Evolutionary conservation across 495 filamentous ascomycete genomes (phyloP), one percentile per base, ranked within the genome.

Genomic region (Penicillium daleae): DNA sequence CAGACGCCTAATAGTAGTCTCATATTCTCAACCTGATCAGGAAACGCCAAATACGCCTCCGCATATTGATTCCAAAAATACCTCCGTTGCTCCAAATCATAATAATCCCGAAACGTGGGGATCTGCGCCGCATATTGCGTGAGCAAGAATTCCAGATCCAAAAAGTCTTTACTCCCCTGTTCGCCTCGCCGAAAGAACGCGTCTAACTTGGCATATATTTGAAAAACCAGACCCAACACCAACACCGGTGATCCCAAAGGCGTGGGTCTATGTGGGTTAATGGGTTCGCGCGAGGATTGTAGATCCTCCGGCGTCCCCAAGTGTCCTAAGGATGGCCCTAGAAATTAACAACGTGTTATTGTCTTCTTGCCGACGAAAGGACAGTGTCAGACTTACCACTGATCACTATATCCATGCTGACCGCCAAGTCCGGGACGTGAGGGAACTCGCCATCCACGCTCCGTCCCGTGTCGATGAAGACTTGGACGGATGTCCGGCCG

Each of bases 331-430:
- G 54, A 56, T 56, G 48, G 58, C 24, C 48, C 58, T 60, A 54
- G 35, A 37, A 31, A 60, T 60, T 60, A 60, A 50, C 49, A 52
- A 24, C n/a, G 48, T 60, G 35, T 50, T 39, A 52, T 29, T 50
- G 17, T 9, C 10, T 54, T 31, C 33, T 52, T 24, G 10, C 40
- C 32, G 8, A 54, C 27, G 29, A 33, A 24, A 15, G 7, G 6
- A 21, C n/a, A 3, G 17, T 21, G n/a, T 37, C 51, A 8, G 31
- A 52, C 61, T 62, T 42, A 68, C 66, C 66, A 58, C 66, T 68
- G 13, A 68, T 68, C 15, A 68, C 66, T 13, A 68, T 64, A 32
- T 68, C 66, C 66, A 68, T 68, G 46, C 66, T 68, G 50, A 68
- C 66, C 17, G 66, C 66, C 56, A 68, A 46, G 48, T 68, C 66